These are phyloP conservation scores for Rhizopus microsporus DNA, from an alignment of 371 early-diverging fungal species.

Conservation along the genomic window DNA sequence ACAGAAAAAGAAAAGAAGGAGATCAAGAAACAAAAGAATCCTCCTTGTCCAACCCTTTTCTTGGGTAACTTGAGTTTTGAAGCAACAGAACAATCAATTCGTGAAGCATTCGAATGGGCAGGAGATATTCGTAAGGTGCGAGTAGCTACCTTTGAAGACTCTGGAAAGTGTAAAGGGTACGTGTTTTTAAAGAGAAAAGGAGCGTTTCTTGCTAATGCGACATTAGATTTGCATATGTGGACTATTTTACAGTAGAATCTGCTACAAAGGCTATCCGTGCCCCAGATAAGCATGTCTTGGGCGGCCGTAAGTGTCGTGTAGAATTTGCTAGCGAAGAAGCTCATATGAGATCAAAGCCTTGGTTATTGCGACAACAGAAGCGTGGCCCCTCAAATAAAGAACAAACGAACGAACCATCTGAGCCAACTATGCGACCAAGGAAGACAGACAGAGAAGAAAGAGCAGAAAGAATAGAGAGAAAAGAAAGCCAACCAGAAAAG, in stretches of 20 bases:
- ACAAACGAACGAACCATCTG: slow-evolving; percentile 24
- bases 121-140: slow-evolving; percentile 71
- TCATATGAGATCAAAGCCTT: slow-evolving; percentile 56
- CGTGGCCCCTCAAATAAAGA: slow-evolving; percentile 18
- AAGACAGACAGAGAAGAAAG: slow-evolving; percentile 23
- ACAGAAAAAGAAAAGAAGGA: slow-evolving; percentile 43
- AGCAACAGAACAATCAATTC: slow-evolving; percentile 62
- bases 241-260: slow-evolving; percentile 62
- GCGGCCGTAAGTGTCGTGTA: slow-evolving; percentile 45
- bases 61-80: slow-evolving; percentile 81
- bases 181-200: neutral
- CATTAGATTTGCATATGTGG: slow-evolving; percentile 65
- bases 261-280: slow-evolving; percentile 66
- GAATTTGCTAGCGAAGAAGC: slow-evolving; percentile 63
- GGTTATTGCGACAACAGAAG: slow-evolving; percentile 48
- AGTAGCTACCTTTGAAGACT: slow-evolving; percentile 74
- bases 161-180: slow-evolving; percentile 77
- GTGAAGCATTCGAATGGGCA: slow-evolving; percentile 61
- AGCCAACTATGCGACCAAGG: slow-evolving; percentile 18
- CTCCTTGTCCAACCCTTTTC: slow-evolving; percentile 76
- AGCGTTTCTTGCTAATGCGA: neutral
- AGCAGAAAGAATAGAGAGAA: slow-evolving; percentile 15
- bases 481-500: slow-evolving; percentile 32
- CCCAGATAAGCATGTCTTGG: slow-evolving; percentile 46
- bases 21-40: slow-evolving; percentile 54